These are phyloP conservation scores for Zoysia matrella DNA, from an alignment of 202 grass and related monocot species.

Conservation along the genomic window DNA sequence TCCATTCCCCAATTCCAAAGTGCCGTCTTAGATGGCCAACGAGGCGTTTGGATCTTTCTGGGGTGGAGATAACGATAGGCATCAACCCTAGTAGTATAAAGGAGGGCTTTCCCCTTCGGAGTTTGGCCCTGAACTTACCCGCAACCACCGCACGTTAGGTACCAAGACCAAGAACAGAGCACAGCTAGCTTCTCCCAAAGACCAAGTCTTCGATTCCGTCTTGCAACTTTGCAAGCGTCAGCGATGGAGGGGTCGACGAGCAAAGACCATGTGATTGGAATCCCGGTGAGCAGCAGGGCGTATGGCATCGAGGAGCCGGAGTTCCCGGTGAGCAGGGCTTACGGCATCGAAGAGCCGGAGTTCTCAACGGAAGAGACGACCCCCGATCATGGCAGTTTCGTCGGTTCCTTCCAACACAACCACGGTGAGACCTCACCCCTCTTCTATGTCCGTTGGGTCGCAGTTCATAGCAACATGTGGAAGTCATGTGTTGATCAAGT, in stretches of 20 bases:
- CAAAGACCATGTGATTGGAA: slow-evolving; percentile 66
- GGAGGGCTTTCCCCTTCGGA: slow-evolving; percentile 28
- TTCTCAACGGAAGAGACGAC: slow-evolving; percentile 36
- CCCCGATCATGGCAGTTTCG: slow-evolving; percentile 43
- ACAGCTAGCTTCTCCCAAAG: neutral
- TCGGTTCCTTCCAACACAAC: slow-evolving; percentile 40
- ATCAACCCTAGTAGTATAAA: slow-evolving; percentile 37
- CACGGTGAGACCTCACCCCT: slow-evolving; percentile 36
- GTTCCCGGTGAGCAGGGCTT: slow-evolving; percentile 35
- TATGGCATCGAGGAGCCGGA: slow-evolving; percentile 66
- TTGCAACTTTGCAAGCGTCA: neutral
- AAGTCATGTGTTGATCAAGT: slow-evolving; percentile 13
- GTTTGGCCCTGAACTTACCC: slow-evolving; percentile 36
- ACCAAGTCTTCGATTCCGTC: neutral
- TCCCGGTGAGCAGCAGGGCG: slow-evolving; percentile 46
- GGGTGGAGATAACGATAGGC: neutral
- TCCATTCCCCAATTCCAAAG: slow-evolving; percentile 43
- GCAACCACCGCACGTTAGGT: slow-evolving; percentile 43
- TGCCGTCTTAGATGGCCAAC: slow-evolving; percentile 18
- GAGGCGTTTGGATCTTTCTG: slow-evolving; percentile 33
- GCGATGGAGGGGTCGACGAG: slow-evolving; percentile 54
- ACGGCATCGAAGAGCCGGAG: slow-evolving; percentile 54
- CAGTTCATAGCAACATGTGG: neutral
- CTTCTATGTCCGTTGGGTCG: neutral
- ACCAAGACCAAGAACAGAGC: slow-evolving; percentile 8